These are phyloP conservation scores for Cercophora scortea DNA, from an alignment of 495 filamentous ascomycete species.

Conservation along the genomic window DNA sequence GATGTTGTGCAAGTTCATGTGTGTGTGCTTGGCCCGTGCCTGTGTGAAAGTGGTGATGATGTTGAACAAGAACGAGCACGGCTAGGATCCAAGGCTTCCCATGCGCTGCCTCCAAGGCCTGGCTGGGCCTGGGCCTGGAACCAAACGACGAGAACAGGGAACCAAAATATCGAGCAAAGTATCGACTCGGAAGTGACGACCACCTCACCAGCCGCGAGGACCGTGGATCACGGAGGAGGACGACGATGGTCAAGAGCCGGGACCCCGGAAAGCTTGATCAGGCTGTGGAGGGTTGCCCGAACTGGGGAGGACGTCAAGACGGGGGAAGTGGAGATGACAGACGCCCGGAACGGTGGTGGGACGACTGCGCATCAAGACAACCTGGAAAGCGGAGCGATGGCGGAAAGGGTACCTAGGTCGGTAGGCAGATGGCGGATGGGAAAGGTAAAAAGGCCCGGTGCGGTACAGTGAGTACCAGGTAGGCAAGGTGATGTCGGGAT, in stretches of 20 bases:
- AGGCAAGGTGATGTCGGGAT: background rate
- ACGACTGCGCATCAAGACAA: slow-evolving; percentile 4
- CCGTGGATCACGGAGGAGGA: background rate
- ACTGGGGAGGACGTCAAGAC: background rate
- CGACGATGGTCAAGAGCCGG: slow-evolving; percentile 4
- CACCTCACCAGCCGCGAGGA: too few species aligned
- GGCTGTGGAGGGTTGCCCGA: background rate
- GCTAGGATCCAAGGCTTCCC: slow-evolving; percentile 38
- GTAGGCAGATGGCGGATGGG: background rate
- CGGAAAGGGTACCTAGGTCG: background rate
- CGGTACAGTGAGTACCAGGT: background rate
- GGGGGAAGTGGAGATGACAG: background rate
- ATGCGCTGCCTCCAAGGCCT: slow-evolving; percentile 21
- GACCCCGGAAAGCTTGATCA: background rate
- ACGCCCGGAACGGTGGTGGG: background rate
- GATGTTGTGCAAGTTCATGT: slow-evolving; percentile 19
- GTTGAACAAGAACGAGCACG: slow-evolving; percentile 31
- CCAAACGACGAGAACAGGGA: slow-evolving; percentile 6
- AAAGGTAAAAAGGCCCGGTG: background rate
- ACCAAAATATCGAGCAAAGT: background rate
- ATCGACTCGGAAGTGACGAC: too few species aligned
- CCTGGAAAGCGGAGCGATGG: background rate
- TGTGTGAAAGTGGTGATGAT: slow-evolving; percentile 19
- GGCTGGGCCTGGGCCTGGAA: slow-evolving; percentile 5
- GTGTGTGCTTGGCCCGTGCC: slow-evolving; percentile 25